These are phyloP conservation scores for Fusarium pseudograminearum DNA, from an alignment of 2,329 filamentous ascomycete genomes.

Conservation along the genomic window DNA sequence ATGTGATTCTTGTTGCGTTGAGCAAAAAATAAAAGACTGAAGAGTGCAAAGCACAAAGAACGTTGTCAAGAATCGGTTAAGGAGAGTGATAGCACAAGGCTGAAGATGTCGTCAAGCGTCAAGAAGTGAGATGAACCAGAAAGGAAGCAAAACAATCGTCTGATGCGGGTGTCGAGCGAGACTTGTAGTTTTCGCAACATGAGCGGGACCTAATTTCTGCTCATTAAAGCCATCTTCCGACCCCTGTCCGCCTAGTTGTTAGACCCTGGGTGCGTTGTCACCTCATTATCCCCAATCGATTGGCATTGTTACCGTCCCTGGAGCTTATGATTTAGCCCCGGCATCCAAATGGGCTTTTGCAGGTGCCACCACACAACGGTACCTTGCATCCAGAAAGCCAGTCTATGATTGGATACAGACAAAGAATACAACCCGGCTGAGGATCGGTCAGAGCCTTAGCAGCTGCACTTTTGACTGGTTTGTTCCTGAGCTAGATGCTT, in stretches of 20 bases:
- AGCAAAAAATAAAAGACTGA: slow-evolving; percentile 33
- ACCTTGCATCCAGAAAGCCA: slow-evolving; percentile 39
- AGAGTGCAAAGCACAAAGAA: slow-evolving; percentile 39
- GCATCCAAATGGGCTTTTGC: slow-evolving; percentile 37
- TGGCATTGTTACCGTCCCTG: slow-evolving; percentile 36
- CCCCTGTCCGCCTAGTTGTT: slow-evolving; percentile 18
- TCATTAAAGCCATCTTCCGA: slow-evolving; percentile 7
- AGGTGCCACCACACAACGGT: slow-evolving; percentile 37
- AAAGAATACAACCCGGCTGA: slow-evolving; percentile 30
- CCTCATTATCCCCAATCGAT: slow-evolving; percentile 36
- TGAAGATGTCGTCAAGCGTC: slow-evolving; percentile 38
- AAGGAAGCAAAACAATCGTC: slow-evolving; percentile 16
- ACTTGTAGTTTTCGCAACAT: slow-evolving; percentile 48
- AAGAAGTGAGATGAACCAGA: slow-evolving; percentile 17
- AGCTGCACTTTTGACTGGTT: slow-evolving; percentile 45
- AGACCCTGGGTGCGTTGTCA: slow-evolving; percentile 41
- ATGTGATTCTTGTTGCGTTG: slow-evolving; percentile 25
- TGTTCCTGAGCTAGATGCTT: slow-evolving; percentile 44
- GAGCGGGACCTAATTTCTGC: slow-evolving; percentile 42
- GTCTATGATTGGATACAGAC: slow-evolving; percentile 39
- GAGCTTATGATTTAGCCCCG: slow-evolving; percentile 38
- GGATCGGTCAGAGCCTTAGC: slow-evolving; percentile 36
- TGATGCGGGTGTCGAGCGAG: slow-evolving; percentile 34
- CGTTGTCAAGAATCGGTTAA: slow-evolving; percentile 31
- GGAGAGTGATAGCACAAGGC: slow-evolving; percentile 38